Evolutionary conservation across 805 yeast species (phyloP), one percentile per base, ranked within the genome.

Genomic region (Hanseniaspora vineae): DNA sequence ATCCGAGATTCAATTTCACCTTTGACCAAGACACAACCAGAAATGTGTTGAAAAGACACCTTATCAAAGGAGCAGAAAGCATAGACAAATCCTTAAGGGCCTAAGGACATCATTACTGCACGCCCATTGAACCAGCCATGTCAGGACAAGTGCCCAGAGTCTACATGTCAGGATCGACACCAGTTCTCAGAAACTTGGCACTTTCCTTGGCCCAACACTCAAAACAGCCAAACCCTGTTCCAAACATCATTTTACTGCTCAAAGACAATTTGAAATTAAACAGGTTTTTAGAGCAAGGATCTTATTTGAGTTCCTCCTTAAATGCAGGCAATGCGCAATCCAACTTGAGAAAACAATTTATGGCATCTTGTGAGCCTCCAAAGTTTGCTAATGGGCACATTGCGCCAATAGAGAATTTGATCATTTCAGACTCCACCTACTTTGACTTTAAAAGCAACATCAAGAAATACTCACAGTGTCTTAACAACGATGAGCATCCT

Each of bases 381-480:
- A 53, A 53, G 8, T 55, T 56, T 40, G 57, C 67, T 46, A 50
- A 62, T 14, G 66, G 62, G 18, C 55, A 55, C 20, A 23, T 51
- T n/a, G 61, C 65, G 1, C 47, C 54, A 0, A 73, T 80, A 29
- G 64, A 66, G 1, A 71, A 79, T 54, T 55, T 87, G 49, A 68
- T 87, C 1, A 71, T 86, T 4, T 65, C 85, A 17, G 83, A 86
- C 9, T 47, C 49, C 12, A 81, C 80, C 57, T 70, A 82, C 0
- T 71, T 74, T 51, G 75, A 76, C 48, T 73, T 85, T 0, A 59
- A 66, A 3, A 49, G 55, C 6, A 82, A 89, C 0, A 49, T 85
- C 14, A 55, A 54, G 13, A 75, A 75, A 14, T 66, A 78, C 50
- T 45, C 66, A 3, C 60, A 67, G 1, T 61, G 66, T 43, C 62